Conservation (phyloP, 2,329 filamentous ascomycete genomes). For the Phyllosticta citrichinensis region DNA sequence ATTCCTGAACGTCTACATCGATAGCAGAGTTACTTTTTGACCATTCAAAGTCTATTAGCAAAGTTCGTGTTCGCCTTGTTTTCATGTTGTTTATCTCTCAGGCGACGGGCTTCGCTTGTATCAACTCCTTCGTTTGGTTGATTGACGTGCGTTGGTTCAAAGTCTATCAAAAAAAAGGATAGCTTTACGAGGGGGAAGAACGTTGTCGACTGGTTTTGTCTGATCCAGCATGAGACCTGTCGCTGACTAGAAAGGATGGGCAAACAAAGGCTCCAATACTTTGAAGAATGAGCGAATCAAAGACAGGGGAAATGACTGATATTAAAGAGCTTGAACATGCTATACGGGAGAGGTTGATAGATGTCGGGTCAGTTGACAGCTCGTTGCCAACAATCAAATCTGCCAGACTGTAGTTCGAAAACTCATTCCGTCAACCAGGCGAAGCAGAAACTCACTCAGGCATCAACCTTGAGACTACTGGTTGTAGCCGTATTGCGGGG, state of each 20-base stretch:
- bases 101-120: background rate
- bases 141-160: background rate
- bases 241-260: background rate
- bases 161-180: background rate
- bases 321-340: background rate
- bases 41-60: background rate
- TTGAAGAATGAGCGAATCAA: background rate
- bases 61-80: background rate
- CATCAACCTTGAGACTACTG: background rate
- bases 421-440: background rate
- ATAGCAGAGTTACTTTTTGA: background rate
- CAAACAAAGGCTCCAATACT: background rate
- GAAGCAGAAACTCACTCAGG: background rate
- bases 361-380: background rate
- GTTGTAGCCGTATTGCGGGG: background rate
- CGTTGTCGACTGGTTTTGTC: background rate
- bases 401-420: background rate
- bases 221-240: background rate
- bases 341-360: background rate
- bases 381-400: background rate
- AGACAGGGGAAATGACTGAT: background rate
- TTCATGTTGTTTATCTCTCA: background rate
- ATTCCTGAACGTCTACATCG: background rate
- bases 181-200: background rate
- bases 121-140: background rate